Evolutionary conservation across 2,329 filamentous ascomycete species (phyloP).

Genomic region (Calonectria pseudoturangicola): DNA sequence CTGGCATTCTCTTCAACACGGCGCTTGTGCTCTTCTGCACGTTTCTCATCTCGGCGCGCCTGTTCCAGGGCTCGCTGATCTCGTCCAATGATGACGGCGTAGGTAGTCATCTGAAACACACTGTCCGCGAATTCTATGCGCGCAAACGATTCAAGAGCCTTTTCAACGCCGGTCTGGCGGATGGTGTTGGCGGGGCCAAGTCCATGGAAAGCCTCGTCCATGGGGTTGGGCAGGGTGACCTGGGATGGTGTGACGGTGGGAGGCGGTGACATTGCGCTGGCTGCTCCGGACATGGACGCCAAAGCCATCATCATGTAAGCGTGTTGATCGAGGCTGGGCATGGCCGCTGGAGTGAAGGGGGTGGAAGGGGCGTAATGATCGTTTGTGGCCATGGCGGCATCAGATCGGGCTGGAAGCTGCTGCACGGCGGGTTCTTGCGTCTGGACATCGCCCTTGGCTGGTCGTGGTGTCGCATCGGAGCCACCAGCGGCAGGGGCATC

Average conservation of each 20-base stretch:
- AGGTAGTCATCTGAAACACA: constrained; percentile 86
- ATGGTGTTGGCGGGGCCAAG: constrained; percentile 57
- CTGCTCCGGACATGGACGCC: constrained; percentile 61
- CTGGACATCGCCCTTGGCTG: constrained; percentile 38
- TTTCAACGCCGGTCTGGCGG: constrained; percentile 60
- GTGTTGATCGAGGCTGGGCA: constrained; percentile 60
- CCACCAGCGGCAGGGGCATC: constrained; percentile 45
- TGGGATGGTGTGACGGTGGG: constrained; percentile 68
- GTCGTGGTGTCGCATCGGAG: constrained; percentile 35
- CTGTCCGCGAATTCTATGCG: constrained; percentile 83
- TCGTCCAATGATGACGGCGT: constrained; percentile 82
- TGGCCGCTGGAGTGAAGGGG: constrained; percentile 58
- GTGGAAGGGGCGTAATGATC: constrained; percentile 58
- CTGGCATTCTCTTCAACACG: constrained; percentile 67
- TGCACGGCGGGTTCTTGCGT: constrained; percentile 49
- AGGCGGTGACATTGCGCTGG: constrained; percentile 63
- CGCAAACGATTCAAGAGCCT: constrained; percentile 74
- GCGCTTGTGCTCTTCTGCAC: constrained; percentile 66
- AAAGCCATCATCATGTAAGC: constrained; percentile 68
- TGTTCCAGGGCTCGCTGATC: constrained; percentile 77
- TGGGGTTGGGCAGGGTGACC: constrained; percentile 64
- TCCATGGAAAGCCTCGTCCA: constrained; percentile 57
- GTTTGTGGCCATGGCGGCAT: constrained; percentile 44
- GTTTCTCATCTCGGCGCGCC: constrained; percentile 71
- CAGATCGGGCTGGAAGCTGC: constrained; percentile 43